A percentile compares a stretch with the other conserved stretches of the same genome.
phyloP scores from a whole-genome alignment of 2,329 filamentous ascomycete genomes.

The Neofusicoccum laricinum region DNA sequence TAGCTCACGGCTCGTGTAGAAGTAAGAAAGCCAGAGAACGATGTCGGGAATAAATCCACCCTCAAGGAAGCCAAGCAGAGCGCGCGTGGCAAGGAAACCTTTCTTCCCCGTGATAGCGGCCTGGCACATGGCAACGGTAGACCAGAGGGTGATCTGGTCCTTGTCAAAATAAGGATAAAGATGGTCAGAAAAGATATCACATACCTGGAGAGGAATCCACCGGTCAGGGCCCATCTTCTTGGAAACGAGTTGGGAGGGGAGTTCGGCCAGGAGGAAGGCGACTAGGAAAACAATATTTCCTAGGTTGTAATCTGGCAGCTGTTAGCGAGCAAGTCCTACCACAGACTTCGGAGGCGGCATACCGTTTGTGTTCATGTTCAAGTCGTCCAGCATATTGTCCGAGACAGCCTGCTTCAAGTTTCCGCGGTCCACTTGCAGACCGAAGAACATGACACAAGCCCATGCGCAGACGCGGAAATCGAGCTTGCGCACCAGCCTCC shows the following conservation, averaged over 20 bases:
- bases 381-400: slow-evolving; percentile 41
- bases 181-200: too few species aligned
- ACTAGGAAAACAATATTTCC: slow-evolving; percentile 28
- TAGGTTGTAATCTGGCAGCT: slow-evolving; percentile 18
- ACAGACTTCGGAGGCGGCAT: neutral
- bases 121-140: slow-evolving; percentile 36
- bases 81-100: slow-evolving; percentile 38
- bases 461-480: slow-evolving; percentile 29
- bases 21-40: slow-evolving; percentile 42
- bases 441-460: slow-evolving; percentile 50
- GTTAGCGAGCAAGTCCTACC: neutral
- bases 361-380: slow-evolving; percentile 21
- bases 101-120: slow-evolving; percentile 31
- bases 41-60: slow-evolving; percentile 36
- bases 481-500: slow-evolving; percentile 42
- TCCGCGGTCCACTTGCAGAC: slow-evolving; percentile 46
- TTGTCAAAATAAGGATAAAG: neutral
- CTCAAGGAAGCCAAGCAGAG: slow-evolving; percentile 39
- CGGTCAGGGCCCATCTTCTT: slow-evolving; percentile 51
- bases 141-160: slow-evolving; percentile 30
- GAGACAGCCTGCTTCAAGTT: slow-evolving; percentile 46
- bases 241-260: slow-evolving; percentile 50
- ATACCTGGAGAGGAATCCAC: slow-evolving; percentile 34
- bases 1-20: slow-evolving; percentile 41
- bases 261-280: slow-evolving; percentile 47